Conservation (phyloP, 345 rosid species). For the Kernera saxatilis region DNA sequence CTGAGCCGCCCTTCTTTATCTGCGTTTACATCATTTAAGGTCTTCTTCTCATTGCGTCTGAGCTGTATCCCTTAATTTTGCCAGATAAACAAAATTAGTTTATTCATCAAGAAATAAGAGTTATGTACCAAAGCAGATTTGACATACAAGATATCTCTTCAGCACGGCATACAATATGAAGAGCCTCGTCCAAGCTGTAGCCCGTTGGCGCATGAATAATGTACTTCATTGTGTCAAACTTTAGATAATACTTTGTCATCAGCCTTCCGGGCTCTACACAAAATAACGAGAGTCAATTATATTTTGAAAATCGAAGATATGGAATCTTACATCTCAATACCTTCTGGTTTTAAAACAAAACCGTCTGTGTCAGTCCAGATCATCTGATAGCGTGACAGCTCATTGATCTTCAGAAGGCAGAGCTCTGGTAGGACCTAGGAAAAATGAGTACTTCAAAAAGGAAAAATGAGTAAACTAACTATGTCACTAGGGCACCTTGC, state of each 20-base stretch:
- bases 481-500: conserved; percentile 49
- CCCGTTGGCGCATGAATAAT: conserved; percentile 60
- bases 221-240: conserved; percentile 87
- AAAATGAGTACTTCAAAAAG: conserved; percentile 16
- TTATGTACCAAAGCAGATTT: conserved; percentile 11
- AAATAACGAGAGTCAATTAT: background rate
- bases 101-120: background rate
- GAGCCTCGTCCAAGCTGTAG: conserved; percentile 76
- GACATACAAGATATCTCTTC: conserved; percentile 90
- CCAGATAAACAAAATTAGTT: conserved; percentile 15
- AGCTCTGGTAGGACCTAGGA: conserved; percentile 44
- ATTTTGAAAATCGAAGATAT: conserved; percentile 1
- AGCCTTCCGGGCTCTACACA: conserved; percentile 78
- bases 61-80: conserved; percentile 93
- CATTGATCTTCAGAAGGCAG: conserved; percentile 70
- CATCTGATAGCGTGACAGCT: conserved; percentile 78
- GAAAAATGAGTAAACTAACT: conserved; percentile 7
- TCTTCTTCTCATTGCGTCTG: conserved; percentile 92
- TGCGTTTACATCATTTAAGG: conserved; percentile 77
- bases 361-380: conserved; percentile 88
- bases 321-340: conserved; percentile 35
- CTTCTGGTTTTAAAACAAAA: conserved; percentile 82
- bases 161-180: conserved; percentile 69
- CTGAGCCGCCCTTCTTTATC: conserved; percentile 80
- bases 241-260: conserved; percentile 96